phyloP scores from a whole-genome alignment of 768 basidiomycete species.

The Pholiota microspora region DNA sequence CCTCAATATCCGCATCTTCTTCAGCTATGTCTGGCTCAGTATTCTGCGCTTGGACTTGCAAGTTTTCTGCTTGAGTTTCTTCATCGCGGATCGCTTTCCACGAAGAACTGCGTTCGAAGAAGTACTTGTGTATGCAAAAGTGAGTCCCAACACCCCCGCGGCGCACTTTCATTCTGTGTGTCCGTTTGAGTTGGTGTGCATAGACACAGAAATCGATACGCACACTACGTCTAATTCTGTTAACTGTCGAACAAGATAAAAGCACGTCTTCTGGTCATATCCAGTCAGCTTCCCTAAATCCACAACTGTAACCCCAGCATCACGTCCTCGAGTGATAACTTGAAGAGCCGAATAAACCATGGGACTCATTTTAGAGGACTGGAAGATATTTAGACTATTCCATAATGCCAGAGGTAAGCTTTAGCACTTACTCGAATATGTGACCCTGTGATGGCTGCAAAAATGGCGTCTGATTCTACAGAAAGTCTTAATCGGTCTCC shows the following conservation, averaged over 20 bases:
- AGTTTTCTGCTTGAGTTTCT: constrained; percentile 48
- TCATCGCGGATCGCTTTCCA: constrained; percentile 79
- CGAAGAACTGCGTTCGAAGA: constrained; percentile 70
- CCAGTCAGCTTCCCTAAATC: constrained; percentile 73
- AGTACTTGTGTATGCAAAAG: constrained; percentile 80
- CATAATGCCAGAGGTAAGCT: background rate
- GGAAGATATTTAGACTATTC: constrained; percentile 8
- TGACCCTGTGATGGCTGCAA: constrained; percentile 80
- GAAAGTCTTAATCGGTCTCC: constrained; percentile 71
- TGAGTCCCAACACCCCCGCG: constrained; percentile 76
- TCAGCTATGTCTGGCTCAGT: constrained; percentile 28
- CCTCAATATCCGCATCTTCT: constrained; percentile 29
- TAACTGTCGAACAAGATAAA: constrained; percentile 80
- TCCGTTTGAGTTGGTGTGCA: background rate
- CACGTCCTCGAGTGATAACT: constrained; percentile 78
- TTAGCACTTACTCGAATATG: constrained; percentile 66
- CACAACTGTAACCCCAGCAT: constrained; percentile 74
- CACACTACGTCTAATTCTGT: constrained; percentile 74
- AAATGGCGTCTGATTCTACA: constrained; percentile 70
- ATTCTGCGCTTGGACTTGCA: constrained; percentile 21
- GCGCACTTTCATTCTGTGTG: constrained; percentile 66
- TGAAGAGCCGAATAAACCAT: constrained; percentile 86
- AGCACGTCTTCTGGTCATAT: constrained; percentile 89
- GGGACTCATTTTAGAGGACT: constrained; percentile 80
- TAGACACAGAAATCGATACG: constrained; percentile 19